phyloP scores from a whole-genome alignment of 2,329 filamentous ascomycete genomes.

The Ilyonectria destructans region DNA sequence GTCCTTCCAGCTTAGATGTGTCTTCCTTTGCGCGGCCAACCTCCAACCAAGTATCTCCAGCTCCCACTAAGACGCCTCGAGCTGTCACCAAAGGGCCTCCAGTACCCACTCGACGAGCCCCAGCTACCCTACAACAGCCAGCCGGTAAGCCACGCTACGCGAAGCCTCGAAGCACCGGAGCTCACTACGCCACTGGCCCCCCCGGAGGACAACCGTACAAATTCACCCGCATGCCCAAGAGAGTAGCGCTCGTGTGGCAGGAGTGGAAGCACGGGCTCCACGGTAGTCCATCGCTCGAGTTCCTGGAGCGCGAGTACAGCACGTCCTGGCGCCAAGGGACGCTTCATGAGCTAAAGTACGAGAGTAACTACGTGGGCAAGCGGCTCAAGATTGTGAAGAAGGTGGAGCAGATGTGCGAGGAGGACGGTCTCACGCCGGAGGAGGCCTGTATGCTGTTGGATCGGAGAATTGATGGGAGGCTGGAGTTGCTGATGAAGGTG shows the following conservation, averaged over 20 bases:
- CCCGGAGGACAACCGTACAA: constrained; percentile 33
- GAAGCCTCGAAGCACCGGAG: constrained; percentile 32
- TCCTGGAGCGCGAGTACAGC: constrained; percentile 41
- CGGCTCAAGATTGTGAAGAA: constrained; percentile 41
- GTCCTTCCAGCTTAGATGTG: no score
- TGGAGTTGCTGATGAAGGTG: constrained; percentile 42
- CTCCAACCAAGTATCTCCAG: no score
- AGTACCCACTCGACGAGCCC: neutral
- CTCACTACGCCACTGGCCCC: constrained; percentile 40
- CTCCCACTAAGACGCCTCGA: no score
- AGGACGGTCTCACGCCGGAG: neutral
- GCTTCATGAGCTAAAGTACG: constrained; percentile 44
- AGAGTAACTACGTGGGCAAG: constrained; percentile 48
- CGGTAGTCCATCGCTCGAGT: constrained; percentile 43
- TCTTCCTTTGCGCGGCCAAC: no score
- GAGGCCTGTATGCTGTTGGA: constrained; percentile 41
- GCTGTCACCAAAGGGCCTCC: no score
- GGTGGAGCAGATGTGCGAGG: constrained; percentile 39
- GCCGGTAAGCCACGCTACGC: constrained; percentile 40
- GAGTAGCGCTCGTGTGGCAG: constrained; percentile 41
- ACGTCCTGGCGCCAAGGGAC: constrained; percentile 43
- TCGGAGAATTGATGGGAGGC: constrained; percentile 43
- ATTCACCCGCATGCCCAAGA: constrained; percentile 46
- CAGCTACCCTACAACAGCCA: neutral
- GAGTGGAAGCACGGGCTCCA: constrained; percentile 45